Conservation (phyloP, 1,139 yeast species). For the Candida glucosophila region DNA sequence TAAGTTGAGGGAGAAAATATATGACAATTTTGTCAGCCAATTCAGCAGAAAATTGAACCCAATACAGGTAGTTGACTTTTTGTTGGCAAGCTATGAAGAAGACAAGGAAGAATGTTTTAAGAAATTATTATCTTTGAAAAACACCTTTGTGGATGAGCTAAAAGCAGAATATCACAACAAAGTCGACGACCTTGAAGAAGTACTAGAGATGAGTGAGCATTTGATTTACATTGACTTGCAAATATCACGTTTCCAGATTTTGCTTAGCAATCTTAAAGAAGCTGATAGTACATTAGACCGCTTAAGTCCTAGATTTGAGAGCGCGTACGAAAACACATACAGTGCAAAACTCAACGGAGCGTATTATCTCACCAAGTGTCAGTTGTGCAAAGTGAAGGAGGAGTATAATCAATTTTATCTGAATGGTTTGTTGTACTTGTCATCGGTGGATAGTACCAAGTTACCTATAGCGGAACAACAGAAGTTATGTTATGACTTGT, state of each 20-base stretch:
- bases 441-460: constrained; percentile 39
- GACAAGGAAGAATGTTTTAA: constrained; percentile 42
- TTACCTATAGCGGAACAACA: constrained; percentile 17
- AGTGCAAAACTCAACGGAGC: constrained; percentile 75
- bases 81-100: constrained; percentile 43
- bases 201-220: constrained; percentile 32
- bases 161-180: constrained; percentile 17
- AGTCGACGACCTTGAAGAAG: constrained; percentile 24
- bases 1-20: constrained; percentile 56
- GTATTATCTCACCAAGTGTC: constrained; percentile 73
- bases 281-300: constrained; percentile 66
- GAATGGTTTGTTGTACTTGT: constrained; percentile 44
- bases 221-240: constrained; percentile 65
- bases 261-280: constrained; percentile 47
- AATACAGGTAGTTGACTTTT: constrained; percentile 68
- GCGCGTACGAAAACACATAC: constrained; percentile 36
- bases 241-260: constrained; percentile 62
- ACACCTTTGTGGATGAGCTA: constrained; percentile 34
- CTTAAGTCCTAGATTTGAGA: constrained; percentile 50
- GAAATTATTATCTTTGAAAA: constrained; percentile 45
- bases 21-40: constrained; percentile 58
- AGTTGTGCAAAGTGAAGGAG: constrained; percentile 61
- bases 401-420: constrained; percentile 79
- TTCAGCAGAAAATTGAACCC: constrained; percentile 71
- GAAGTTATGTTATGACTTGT: constrained; percentile 68